A percentile compares a stretch with the other conserved stretches of the same genome.
Evolutionary conservation across 2,329 filamentous ascomycete species (phyloP).

Genomic region (Ambrosiella cleistominuta): DNA sequence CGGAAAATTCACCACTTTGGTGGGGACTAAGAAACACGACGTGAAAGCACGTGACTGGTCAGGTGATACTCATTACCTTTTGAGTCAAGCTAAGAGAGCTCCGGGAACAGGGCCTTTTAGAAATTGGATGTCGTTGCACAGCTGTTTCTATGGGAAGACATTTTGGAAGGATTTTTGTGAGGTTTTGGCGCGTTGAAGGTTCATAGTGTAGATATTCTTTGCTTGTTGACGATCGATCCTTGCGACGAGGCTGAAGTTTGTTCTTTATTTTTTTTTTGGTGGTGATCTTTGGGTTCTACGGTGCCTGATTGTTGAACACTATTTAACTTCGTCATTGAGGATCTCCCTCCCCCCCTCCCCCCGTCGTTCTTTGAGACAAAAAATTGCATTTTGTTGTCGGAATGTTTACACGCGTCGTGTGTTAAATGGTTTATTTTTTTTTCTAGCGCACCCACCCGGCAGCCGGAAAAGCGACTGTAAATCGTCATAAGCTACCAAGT

Average conservation of each 20-base stretch:
- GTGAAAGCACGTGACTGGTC: not conserved
- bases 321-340: no score
- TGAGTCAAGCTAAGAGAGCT: not conserved
- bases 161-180: no score
- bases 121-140: not conserved
- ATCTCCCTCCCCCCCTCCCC: no score
- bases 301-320: not conserved
- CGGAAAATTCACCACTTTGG: constrained; percentile 3
- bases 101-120: not conserved
- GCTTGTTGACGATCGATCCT: not conserved
- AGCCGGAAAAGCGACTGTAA: not conserved
- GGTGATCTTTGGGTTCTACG: not conserved
- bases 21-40: not conserved
- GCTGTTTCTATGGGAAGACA: not conserved
- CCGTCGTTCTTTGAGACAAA: not conserved
- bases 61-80: not conserved
- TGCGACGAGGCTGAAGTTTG: constrained; percentile 11
- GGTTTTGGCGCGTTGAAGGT: not conserved
- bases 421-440: not conserved
- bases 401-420: constrained; percentile 1
- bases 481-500: not conserved
- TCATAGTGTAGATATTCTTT: not conserved
- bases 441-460: not conserved
- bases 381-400: not conserved
- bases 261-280: not conserved